Base-by-base conservation (phyloP, 306 rosid genomes). In the Purshia tridentata region DNA sequence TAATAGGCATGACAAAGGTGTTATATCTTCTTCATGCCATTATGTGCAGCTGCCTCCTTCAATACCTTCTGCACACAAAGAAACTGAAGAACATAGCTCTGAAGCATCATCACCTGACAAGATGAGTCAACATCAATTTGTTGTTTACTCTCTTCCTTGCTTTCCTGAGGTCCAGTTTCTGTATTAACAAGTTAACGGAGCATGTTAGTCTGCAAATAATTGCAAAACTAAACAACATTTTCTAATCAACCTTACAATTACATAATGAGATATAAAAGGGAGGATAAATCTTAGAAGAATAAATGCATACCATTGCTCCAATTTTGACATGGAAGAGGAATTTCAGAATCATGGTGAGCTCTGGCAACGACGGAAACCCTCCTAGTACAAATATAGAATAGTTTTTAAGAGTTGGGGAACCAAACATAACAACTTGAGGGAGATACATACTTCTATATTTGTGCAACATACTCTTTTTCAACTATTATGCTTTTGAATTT, bases 71-170 rank as follows among this genome's bases (percentile, higher is more conserved):
- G 91, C 84, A 91, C 88, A 78, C 77, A 88, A 65, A 84, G 84
- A 81, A 90, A 81, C 86, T 88, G 94, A 78, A 92, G 80, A 50
- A 89, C 88, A 66, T 78, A 88, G 80, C 88, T 84, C 79, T 86
- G 81, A 62, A 86, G 77, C 88, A 86, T 84, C 84, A 81, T 82
- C 81, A 84, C 89, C 74, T 83, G 82, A 70, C 89, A 79, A 12
- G 92, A 81, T 23, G 90, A 65, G 77, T 72, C 72, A 35, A 51
- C 71, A 23, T 76, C 86, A 40, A 55, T 49, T 72, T 77, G 72
- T 47, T 62, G 80, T 80, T 81, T 82, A 37, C 73, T 69, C 72
- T 65, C 77, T 40, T 16, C 37, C 72, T 74, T 80, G 52, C 87
- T 80, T 83, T 76, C 87, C 53, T 58, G 70, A 15, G 78, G 77